A percentile compares a stretch with the other conserved stretches of the same genome.
Evolutionary conservation across 208 protist species (phyloP).

Genomic region (Borovskyia barvae): DNA sequence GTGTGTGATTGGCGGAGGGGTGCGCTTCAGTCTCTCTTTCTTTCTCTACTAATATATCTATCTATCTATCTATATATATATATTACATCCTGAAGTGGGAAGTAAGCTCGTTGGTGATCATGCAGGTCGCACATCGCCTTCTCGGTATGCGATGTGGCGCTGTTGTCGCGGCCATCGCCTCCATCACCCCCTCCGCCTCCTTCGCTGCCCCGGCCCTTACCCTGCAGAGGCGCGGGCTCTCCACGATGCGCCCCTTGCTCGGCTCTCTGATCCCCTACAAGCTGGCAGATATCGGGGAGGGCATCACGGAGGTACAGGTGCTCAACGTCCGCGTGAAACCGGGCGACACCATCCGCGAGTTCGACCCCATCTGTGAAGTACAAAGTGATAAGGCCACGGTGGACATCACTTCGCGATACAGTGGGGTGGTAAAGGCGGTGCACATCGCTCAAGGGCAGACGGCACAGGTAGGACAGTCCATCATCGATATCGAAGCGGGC

Average conservation of each 20-base stretch:
- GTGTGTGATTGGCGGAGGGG: no score
- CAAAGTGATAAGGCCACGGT: constrained; percentile 94
- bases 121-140: no score
- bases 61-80: no score
- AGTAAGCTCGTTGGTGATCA: no score
- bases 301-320: constrained; percentile 94
- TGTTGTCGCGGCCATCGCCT: no score
- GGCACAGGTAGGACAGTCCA: constrained; percentile 76
- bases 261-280: constrained; percentile 65
- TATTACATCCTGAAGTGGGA: no score
- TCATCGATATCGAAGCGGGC: constrained; percentile 86
- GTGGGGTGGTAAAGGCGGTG: constrained; percentile 81
- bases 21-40: no score
- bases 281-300: constrained; percentile 96
- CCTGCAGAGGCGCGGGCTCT: not conserved
- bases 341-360: constrained; percentile 91
- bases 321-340: constrained; percentile 91
- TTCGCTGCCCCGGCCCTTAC: not conserved
- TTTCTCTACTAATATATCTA: no score
- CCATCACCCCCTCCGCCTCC: not conserved
- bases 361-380: constrained; percentile 93
- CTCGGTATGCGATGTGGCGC: not conserved
- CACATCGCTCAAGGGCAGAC: constrained; percentile 76
- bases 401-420: constrained; percentile 91
- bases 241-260: constrained; percentile 8